These are phyloP conservation scores for Coniochaeta ligniaria DNA, from an alignment of 2,329 filamentous ascomycete genomes.

Conservation along the genomic window DNA sequence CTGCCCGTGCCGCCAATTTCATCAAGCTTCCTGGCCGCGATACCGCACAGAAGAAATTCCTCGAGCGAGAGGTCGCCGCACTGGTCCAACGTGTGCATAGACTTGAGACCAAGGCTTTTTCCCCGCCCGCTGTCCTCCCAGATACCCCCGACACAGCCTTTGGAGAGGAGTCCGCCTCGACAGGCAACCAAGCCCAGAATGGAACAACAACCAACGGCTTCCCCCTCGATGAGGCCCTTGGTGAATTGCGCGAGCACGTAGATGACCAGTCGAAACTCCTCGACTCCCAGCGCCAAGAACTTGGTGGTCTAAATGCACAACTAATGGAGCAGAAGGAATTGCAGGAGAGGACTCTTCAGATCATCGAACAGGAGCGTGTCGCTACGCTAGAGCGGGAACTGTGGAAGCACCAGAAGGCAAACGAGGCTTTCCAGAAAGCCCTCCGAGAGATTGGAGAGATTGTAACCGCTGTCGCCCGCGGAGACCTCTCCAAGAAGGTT, in stretches of 20 bases:
- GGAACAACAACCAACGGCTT: conserved; percentile 17
- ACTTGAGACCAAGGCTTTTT: conserved; percentile 69
- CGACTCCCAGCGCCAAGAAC: conserved; percentile 77
- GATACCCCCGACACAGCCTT: conserved; percentile 68
- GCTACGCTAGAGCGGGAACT: conserved; percentile 85
- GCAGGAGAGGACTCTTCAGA: conserved; percentile 73
- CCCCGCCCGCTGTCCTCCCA: conserved; percentile 54
- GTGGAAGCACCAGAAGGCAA: conserved; percentile 95
- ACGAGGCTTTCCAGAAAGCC: conserved; percentile 97
- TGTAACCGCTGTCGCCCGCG: conserved; percentile 89
- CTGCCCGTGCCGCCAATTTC: conserved; percentile 30
- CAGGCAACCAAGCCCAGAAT: conserved; percentile 6
- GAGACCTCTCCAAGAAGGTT: conserved; percentile 94
- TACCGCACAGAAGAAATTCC: conserved; percentile 64
- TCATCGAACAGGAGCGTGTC: conserved; percentile 82
- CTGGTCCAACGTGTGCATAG: conserved; percentile 72
- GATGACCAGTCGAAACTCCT: conserved; percentile 92
- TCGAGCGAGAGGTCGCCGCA: conserved; percentile 78
- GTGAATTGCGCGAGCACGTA: conserved; percentile 81
- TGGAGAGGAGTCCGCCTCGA: conserved; percentile 11
- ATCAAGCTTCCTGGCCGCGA: conserved; percentile 72
- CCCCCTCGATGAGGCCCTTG: conserved; percentile 61
- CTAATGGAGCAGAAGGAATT: conserved; percentile 79
- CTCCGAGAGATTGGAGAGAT: conserved; percentile 95
- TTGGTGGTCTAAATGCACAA: conserved; percentile 78